Conservation (phyloP, 805 yeast genomes). For the Wickerhamiella siamensis region DNA sequence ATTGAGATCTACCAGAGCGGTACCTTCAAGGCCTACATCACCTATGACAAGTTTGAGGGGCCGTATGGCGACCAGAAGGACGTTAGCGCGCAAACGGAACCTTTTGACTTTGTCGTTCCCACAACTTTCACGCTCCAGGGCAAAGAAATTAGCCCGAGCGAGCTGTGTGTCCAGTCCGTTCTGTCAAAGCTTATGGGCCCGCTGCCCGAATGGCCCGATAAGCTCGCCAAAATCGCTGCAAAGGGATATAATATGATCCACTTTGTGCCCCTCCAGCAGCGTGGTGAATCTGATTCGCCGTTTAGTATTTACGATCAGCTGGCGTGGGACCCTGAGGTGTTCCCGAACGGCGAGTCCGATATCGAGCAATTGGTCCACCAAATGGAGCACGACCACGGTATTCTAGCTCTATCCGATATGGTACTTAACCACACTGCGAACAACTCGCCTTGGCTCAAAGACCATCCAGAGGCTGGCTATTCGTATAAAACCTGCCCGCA, state of each 20-base stretch:
- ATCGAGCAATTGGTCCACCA: constrained; percentile 37
- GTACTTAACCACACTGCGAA: constrained; percentile 93
- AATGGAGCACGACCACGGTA: constrained; percentile 40
- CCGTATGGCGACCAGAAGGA: constrained; percentile 21
- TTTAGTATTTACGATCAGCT: constrained; percentile 84
- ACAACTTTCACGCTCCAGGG: constrained; percentile 52
- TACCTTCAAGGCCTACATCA: constrained; percentile 57
- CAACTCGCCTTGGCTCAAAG: constrained; percentile 71
- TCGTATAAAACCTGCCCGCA: constrained; percentile 82
- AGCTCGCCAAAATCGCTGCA: constrained; percentile 43
- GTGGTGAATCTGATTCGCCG: constrained; percentile 88
- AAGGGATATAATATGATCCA: constrained; percentile 94
- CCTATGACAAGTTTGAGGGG: constrained; percentile 31
- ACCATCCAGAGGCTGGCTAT: constrained; percentile 86
- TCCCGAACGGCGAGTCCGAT: constrained; percentile 38
- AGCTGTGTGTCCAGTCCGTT: constrained; percentile 69
- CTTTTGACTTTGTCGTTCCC: constrained; percentile 58
- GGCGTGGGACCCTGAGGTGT: constrained; percentile 51
- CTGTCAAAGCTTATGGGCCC: constrained; percentile 88
- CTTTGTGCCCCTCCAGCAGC: constrained; percentile 80
- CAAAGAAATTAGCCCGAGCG: constrained; percentile 51
- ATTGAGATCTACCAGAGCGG: constrained; percentile 62
- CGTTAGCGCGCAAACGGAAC: constrained; percentile 29
- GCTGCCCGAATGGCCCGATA: constrained; percentile 44
- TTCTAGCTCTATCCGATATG: constrained; percentile 76